Conservation (phyloP, 2,329 filamentous ascomycete species). For the Pezicula carpinea region DNA sequence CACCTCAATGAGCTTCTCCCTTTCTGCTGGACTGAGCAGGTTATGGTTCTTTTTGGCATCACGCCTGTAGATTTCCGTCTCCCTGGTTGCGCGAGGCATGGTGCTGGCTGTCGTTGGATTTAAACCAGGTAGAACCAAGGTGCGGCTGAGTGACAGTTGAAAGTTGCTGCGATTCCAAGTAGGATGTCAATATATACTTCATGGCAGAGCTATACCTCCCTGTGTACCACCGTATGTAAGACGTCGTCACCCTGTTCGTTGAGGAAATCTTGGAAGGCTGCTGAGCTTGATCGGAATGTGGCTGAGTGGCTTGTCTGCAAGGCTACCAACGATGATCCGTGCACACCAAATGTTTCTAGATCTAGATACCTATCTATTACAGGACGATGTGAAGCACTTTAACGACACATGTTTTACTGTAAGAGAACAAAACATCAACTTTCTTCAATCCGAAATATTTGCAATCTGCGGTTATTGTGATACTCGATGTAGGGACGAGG, state of each 20-base stretch:
- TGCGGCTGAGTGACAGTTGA: not conserved
- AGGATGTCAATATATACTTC: not conserved
- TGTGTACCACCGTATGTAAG: too few relatives aligned
- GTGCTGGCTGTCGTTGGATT: not conserved
- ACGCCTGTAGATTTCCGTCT: slow-evolving; percentile 38
- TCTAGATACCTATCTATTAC: too few relatives aligned
- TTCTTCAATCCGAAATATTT: too few relatives aligned
- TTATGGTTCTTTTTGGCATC: slow-evolving; percentile 40
- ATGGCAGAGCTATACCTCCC: not conserved
- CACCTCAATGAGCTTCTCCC: slow-evolving; percentile 42
- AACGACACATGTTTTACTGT: too few relatives aligned
- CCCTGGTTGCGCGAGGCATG: slow-evolving; percentile 26
- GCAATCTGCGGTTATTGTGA: too few relatives aligned
- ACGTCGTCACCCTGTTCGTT: not conserved
- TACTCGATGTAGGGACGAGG: slow-evolving; percentile 18
- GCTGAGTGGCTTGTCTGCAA: not conserved
- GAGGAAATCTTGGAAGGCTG: slow-evolving; percentile 1
- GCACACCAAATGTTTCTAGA: not conserved
- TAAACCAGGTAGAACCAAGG: too few relatives aligned
- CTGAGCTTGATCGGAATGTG: not conserved
- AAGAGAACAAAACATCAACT: too few relatives aligned
- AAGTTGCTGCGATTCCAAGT: not conserved
- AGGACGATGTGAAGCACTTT: too few relatives aligned
- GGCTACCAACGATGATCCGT: not conserved
- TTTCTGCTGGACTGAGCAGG: slow-evolving; percentile 37